These are phyloP conservation scores for Tuber umbilicatum DNA, from an alignment of 495 filamentous ascomycete genomes.

Conservation along the genomic window DNA sequence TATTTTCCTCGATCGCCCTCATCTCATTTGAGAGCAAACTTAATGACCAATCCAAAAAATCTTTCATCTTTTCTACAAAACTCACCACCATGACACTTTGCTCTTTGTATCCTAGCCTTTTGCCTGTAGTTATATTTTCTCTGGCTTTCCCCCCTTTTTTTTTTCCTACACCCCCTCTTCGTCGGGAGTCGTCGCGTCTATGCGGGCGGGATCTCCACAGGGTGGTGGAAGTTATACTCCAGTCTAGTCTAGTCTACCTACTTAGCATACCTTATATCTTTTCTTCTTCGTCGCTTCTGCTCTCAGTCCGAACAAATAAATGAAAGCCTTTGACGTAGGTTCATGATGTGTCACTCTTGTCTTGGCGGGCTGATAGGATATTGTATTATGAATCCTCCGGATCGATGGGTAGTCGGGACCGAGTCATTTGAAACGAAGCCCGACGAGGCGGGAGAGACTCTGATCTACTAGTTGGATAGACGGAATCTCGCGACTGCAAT, in stretches of 20 bases:
- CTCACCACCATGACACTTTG: not conserved
- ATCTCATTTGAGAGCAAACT: not conserved
- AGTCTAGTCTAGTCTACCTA: not conserved
- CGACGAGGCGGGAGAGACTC: not conserved
- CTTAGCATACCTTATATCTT: not conserved
- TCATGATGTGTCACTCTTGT: not conserved
- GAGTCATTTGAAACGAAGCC: not conserved
- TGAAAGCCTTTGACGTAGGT: not conserved
- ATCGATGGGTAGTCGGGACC: not conserved
- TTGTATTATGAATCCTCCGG: not conserved
- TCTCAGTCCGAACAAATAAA: not conserved
- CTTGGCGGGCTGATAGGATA: not conserved
- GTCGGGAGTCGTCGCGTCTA: not conserved
- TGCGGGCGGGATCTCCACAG: not conserved
- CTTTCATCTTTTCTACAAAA: not conserved
- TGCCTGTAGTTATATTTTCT: constrained; percentile 3
- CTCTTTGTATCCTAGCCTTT: not conserved
- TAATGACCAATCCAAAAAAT: constrained; percentile 3
- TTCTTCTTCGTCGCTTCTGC: not conserved
- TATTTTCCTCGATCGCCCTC: not conserved
- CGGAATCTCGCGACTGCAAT: not conserved
- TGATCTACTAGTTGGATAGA: not conserved
- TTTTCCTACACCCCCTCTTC: not conserved
- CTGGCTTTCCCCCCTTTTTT: not conserved
- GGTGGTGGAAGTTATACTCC: not conserved